Conservation (phyloP, 1,139 yeast genomes). For the Scheffersomyces insectosa region DNA sequence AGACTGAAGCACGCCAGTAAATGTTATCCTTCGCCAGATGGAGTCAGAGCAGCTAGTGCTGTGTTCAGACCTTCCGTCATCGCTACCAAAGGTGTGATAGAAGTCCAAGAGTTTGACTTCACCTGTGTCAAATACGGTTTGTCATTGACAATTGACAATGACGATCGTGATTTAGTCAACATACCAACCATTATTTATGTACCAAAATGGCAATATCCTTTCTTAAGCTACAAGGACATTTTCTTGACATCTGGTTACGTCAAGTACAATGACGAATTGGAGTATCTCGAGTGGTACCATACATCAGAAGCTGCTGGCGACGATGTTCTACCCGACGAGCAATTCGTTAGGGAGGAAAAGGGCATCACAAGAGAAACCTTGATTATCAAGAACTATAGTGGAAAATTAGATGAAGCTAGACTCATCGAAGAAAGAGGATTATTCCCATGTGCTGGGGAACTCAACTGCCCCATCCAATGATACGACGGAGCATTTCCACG, state of each 20-base stretch:
- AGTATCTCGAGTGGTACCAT: constrained; percentile 73
- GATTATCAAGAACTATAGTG: constrained; percentile 42
- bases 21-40: constrained; percentile 52
- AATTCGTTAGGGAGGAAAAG: not conserved
- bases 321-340: constrained; percentile 8
- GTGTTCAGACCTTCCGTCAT: constrained; percentile 72
- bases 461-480: constrained; percentile 22
- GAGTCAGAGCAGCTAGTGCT: constrained; percentile 70
- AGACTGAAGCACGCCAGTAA: constrained; percentile 23
- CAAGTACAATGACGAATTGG: constrained; percentile 49
- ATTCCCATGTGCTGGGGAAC: constrained; percentile 14
- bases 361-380: constrained; percentile 27
- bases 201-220: constrained; percentile 70
- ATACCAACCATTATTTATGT: constrained; percentile 61
- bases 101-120: constrained; percentile 56
- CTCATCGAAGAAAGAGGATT: constrained; percentile 13
- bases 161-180: constrained; percentile 15
- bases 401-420: constrained; percentile 28
- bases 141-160: constrained; percentile 32
- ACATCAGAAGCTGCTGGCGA: constrained; percentile 17
- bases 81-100: constrained; percentile 56
- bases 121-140: constrained; percentile 46
- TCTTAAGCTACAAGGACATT: constrained; percentile 43
- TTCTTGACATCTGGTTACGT: constrained; percentile 57
- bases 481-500: not conserved